Percentiles rank a stretch among this genome's conserved stretches.
Evolutionary conservation across 1,284 basidiomycete species (phyloP).

Genomic region (Ceratobasidium papillatum): DNA sequence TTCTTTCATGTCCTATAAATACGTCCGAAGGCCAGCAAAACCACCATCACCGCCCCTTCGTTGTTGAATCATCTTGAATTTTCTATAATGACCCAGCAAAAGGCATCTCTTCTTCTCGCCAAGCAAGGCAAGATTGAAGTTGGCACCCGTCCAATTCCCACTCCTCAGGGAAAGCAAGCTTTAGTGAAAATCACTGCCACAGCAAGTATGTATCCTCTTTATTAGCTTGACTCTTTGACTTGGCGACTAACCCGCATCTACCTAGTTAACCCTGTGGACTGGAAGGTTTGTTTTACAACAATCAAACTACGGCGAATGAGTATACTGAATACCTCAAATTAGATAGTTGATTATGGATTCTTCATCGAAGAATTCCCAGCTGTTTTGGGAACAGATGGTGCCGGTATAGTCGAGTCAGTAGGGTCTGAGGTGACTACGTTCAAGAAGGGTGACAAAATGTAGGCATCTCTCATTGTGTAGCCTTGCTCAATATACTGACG

Average conservation of each 20-base stretch:
- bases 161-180: slow-evolving; percentile 20
- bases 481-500: background rate
- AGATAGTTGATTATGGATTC: slow-evolving; percentile 2
- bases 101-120: slow-evolving; percentile 11
- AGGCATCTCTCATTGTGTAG: background rate
- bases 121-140: slow-evolving; percentile 36
- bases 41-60: background rate
- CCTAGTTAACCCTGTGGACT: slow-evolving; percentile 23
- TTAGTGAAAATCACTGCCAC: slow-evolving; percentile 27
- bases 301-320: no score
- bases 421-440: background rate
- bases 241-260: background rate
- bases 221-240: background rate
- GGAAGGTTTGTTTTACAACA: slow-evolving; percentile 4
- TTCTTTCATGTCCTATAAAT: background rate
- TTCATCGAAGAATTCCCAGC: slow-evolving; percentile 19
- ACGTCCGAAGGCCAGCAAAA: background rate
- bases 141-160: slow-evolving; percentile 15
- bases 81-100: slow-evolving; percentile 38
- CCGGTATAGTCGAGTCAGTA: slow-evolving; percentile 7
- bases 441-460: slow-evolving; percentile 41
- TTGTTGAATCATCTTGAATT: background rate
- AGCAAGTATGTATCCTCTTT: background rate
- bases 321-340: background rate
- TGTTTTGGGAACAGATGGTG: slow-evolving; percentile 35